Percentiles rank a stretch among this genome's conserved stretches.
These are phyloP conservation scores for Juglanconis sp. DNA, from an alignment of 2,329 filamentous ascomycete genomes.

Conservation along the genomic window DNA sequence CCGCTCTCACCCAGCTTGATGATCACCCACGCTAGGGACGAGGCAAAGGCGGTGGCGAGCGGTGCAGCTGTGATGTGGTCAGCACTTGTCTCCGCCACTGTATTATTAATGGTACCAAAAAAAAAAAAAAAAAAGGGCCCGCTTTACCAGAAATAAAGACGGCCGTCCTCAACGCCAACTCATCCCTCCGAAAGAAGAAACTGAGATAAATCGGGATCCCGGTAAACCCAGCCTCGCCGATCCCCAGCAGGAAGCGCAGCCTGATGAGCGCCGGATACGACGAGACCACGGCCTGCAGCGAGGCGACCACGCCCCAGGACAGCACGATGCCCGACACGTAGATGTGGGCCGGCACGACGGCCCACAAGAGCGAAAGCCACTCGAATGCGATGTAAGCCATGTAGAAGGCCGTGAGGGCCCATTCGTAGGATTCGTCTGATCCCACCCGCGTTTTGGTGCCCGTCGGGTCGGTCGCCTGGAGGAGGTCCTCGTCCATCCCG, in stretches of 20 bases:
- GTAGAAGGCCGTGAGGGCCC: slow-evolving; percentile 61
- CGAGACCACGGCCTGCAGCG: slow-evolving; percentile 64
- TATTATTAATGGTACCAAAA: neutral
- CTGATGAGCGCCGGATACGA: slow-evolving; percentile 60
- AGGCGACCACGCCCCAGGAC: slow-evolving; percentile 76
- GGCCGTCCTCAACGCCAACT: slow-evolving; percentile 81
- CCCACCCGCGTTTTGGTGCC: slow-evolving; percentile 32
- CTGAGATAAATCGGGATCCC: slow-evolving; percentile 63
- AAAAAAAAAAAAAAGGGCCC: neutral
- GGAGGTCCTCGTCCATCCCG: slow-evolving; percentile 60
- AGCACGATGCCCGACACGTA: slow-evolving; percentile 62
- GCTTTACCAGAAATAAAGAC: slow-evolving; percentile 72
- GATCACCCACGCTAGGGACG: slow-evolving; percentile 75
- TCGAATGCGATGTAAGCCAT: slow-evolving; percentile 61
- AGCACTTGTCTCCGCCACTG: neutral
- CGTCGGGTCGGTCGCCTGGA: neutral
- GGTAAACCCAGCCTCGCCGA: slow-evolving; percentile 64
- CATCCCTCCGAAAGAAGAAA: slow-evolving; percentile 62
- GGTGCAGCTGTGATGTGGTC: slow-evolving; percentile 57
- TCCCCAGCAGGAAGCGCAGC: slow-evolving; percentile 55
- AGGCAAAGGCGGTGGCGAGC: slow-evolving; percentile 78
- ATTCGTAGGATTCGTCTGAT: slow-evolving; percentile 54
- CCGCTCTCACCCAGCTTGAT: slow-evolving; percentile 61
- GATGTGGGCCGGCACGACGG: slow-evolving; percentile 56
- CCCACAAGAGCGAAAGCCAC: slow-evolving; percentile 64